Percentiles rank a stretch among this genome's conserved stretches.
These are phyloP conservation scores for Tolypocladium endophyticum DNA, from an alignment of 2,329 filamentous ascomycete species.

Conservation along the genomic window DNA sequence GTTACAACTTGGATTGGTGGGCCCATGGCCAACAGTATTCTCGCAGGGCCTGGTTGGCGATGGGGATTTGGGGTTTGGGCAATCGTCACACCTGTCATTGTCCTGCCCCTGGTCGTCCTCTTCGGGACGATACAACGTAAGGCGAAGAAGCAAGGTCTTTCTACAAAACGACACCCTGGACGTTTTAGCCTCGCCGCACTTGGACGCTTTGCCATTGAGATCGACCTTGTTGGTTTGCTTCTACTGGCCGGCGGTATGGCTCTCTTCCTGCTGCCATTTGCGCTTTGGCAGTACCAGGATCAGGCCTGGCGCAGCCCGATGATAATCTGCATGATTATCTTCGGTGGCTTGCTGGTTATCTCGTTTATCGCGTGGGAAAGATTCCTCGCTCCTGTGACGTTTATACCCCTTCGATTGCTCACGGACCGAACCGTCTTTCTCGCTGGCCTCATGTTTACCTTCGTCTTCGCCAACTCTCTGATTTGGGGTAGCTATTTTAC, in stretches of 20 bases:
- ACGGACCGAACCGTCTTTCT: constrained; percentile 26
- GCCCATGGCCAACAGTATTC: constrained; percentile 41
- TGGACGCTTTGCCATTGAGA: constrained; percentile 44
- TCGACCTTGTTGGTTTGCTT: constrained; percentile 40
- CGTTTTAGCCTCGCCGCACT: constrained; percentile 30
- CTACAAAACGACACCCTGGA: constrained; percentile 27
- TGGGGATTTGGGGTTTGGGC: constrained; percentile 60
- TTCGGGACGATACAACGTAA: constrained; percentile 50
- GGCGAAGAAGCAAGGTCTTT: constrained; percentile 42
- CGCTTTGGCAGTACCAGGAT: constrained; percentile 27
- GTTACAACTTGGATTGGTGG: constrained; percentile 54
- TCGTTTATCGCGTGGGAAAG: constrained; percentile 37
- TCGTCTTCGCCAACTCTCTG: constrained; percentile 23
- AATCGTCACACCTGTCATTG: constrained; percentile 51
- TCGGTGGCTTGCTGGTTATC: constrained; percentile 42
- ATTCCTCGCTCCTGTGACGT: constrained; percentile 38
- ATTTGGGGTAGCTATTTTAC: constrained; percentile 28
- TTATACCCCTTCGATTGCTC: constrained; percentile 38
- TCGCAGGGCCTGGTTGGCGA: constrained; percentile 44
- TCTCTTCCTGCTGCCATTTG: constrained; percentile 50
- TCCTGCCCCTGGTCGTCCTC: constrained; percentile 44
- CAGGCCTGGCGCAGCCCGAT: constrained; percentile 31
- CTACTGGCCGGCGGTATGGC: constrained; percentile 38
- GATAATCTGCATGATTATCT: constrained; percentile 38
- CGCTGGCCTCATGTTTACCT: constrained; percentile 23